Percentiles rank a stretch among this genome's conserved stretches.
Evolutionary conservation across 305 asterid genomes (phyloP).

Genomic region (Rubia peregrina): DNA sequence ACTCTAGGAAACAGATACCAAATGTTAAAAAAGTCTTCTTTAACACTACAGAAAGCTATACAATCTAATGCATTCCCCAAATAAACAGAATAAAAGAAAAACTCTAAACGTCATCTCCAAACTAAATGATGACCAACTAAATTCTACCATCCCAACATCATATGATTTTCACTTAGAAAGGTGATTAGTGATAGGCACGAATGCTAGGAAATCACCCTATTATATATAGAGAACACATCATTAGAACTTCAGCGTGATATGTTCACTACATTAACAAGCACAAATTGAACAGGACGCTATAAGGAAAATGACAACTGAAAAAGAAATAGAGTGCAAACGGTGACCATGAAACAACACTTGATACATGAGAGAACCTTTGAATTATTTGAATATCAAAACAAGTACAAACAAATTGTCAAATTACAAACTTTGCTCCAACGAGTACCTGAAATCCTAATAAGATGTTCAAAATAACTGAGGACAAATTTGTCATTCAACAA

Average conservation of each 20-base stretch:
- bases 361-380: conserved; percentile 73
- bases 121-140: not conserved
- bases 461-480: not conserved
- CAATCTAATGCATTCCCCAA: not conserved
- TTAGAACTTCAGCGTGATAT: conserved; percentile 13
- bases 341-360: conserved; percentile 44
- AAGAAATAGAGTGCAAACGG: conserved; percentile 5
- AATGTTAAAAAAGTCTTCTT: no score
- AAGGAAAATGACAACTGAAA: conserved; percentile 16
- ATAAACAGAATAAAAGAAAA: not conserved
- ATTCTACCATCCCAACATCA: not conserved
- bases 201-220: conserved; percentile 71
- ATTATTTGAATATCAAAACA: conserved; percentile 86
- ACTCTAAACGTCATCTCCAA: not conserved
- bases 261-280: conserved; percentile 18
- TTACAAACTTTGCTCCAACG: conserved; percentile 93
- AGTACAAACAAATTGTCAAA: conserved; percentile 96
- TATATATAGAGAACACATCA: conserved; percentile 34
- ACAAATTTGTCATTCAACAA: no score
- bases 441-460: conserved; percentile 48
- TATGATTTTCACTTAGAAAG: not conserved
- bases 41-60: no score
- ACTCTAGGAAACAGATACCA: no score
- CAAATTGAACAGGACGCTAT: conserved; percentile 4
- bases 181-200: not conserved